Evolutionary conservation across 106 monocot genomes (phyloP).

Genomic region (Posidonia australis): DNA sequence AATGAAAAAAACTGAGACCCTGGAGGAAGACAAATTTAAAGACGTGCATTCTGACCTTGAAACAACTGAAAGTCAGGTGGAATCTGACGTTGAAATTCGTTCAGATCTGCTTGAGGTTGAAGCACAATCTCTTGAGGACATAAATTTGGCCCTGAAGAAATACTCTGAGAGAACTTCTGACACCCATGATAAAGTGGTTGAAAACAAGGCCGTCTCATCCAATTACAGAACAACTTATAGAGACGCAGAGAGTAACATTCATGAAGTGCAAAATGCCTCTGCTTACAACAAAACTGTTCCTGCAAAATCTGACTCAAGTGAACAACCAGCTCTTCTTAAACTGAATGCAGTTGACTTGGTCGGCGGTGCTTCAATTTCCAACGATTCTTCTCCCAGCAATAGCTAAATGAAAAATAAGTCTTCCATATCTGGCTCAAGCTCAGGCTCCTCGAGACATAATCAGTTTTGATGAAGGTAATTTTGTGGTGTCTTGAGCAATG

Average conservation of each 20-base stretch:
- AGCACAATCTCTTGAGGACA: conserved; percentile 12
- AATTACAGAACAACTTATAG: not conserved
- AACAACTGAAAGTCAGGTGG: not conserved
- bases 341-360: not conserved
- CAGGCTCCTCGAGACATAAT: not conserved
- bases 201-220: not conserved
- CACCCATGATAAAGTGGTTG: not conserved
- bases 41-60: not conserved
- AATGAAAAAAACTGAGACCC: not conserved
- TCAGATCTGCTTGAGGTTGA: conserved; percentile 5
- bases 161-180: not conserved
- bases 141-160: conserved; percentile 3
- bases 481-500: too few relatives aligned
- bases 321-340: not conserved
- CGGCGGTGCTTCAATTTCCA: not conserved
- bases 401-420: not conserved
- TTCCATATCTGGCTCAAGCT: not conserved
- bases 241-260: not conserved
- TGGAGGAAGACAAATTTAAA: not conserved
- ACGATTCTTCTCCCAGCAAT: not conserved
- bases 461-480: not conserved
- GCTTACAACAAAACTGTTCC: not conserved
- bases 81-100: not conserved
- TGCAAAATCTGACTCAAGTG: not conserved
- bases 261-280: too few relatives aligned